Evolutionary conservation across 257 asterid genomes (phyloP).

Genomic region (Cynanchum wilfordii): DNA sequence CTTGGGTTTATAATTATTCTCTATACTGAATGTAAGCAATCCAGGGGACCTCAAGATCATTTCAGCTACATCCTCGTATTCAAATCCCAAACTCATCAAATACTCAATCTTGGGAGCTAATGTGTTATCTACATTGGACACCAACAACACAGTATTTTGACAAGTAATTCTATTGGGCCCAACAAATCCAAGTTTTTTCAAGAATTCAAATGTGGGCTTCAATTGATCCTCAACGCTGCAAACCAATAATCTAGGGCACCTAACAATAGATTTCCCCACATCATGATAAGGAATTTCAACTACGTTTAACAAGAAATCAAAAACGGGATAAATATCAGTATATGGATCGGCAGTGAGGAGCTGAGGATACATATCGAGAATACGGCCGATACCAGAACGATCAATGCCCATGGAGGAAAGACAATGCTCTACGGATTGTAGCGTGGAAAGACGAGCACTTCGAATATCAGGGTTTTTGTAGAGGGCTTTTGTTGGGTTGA

Average conservation of each 20-base stretch:
- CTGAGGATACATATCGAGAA: conserved; percentile 76
- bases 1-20: conserved; percentile 71
- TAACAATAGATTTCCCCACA: conserved; percentile 40
- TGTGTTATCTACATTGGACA: conserved; percentile 67
- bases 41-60: conserved; percentile 90
- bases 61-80: conserved; percentile 43
- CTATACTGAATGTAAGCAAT: conserved; percentile 74
- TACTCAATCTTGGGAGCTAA: conserved; percentile 60
- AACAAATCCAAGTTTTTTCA: conserved; percentile 55
- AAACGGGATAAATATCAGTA: conserved; percentile 50
- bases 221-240: conserved; percentile 48
- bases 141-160: conserved; percentile 65
- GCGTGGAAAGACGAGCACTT: conserved; percentile 51
- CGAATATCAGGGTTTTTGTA: conserved; percentile 61
- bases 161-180: conserved; percentile 48
- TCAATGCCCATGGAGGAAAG: conserved; percentile 75
- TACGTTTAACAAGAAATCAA: conserved; percentile 57
- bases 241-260: conserved; percentile 71
- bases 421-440: conserved; percentile 52
- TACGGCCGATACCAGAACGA: conserved; percentile 49
- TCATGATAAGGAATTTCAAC: conserved; percentile 51
- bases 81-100: conserved; percentile 54
- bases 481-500: conserved; percentile 58
- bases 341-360: conserved; percentile 72
- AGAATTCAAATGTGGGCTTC: conserved; percentile 52